phyloP scores from a whole-genome alignment of 306 rosid species.

The Sechiopsis laciniata region DNA sequence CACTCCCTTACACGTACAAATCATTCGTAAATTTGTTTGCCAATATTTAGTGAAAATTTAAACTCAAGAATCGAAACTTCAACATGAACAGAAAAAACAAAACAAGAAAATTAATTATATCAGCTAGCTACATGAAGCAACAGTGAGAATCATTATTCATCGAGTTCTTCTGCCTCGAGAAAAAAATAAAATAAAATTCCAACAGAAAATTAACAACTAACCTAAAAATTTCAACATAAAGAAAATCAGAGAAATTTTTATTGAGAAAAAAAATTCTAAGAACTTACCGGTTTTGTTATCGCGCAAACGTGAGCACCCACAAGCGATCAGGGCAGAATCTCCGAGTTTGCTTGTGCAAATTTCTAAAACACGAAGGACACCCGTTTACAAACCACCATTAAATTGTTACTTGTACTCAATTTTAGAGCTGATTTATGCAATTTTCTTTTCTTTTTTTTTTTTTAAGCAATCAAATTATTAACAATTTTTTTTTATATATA shows the following conservation, averaged over 20 bases:
- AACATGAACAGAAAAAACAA: no score
- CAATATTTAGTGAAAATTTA: no score
- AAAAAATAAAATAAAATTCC: neutral
- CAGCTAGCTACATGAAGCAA: neutral
- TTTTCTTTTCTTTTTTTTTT: no score
- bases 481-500: no score
- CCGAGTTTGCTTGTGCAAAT: neutral
- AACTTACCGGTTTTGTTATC: neutral
- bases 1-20: no score
- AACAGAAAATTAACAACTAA: neutral
- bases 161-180: neutral
- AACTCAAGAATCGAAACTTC: no score
- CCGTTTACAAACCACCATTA: no score
- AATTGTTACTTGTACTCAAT: no score
- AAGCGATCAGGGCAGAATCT: no score
- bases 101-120: neutral
- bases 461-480: no score
- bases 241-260: neutral
- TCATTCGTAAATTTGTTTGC: no score
- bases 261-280: neutral
- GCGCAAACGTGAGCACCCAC: neutral
- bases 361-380: neutral
- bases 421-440: no score
- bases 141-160: neutral
- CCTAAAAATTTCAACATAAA: neutral